Evolutionary conservation across 805 yeast species (phyloP), one percentile per base, ranked within the genome.

Genomic region (Schwanniomyces pseudopolymorphus): DNA sequence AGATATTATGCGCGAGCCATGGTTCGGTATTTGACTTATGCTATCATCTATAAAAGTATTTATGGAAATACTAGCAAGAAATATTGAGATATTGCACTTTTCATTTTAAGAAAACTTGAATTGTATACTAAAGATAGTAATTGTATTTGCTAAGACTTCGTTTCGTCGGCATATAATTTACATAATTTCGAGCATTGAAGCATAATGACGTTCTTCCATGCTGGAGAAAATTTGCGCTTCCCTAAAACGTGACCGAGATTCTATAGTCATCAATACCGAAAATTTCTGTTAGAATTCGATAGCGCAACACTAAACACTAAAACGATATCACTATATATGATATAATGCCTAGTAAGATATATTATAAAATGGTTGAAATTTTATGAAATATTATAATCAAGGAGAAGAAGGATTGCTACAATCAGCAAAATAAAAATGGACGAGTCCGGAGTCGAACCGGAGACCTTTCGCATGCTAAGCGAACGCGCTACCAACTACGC

Each of bases 401-500:
- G n/a, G n/a, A n/a, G n/a, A n/a, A n/a, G n/a, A n/a, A n/a, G n/a
- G n/a, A n/a, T n/a, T n/a, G n/a, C 19, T 5, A 14, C n/a, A n/a
- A n/a, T n/a, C n/a, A 33, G 16, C 20, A 33, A 33, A 33, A 28
- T 55, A 55, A 46, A 33, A 51, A 52, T 66, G 70, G 70, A 66
- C 70, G 70, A 64, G 69, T 61, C 67, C 61, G 68, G 70, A 65
- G 65, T 65, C 70, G 70, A 65, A 69, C 75, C 74, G 67, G 72
- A 68, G 75, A 70, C 75, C 74, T 70, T 70, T 69, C 74, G 67
- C 75, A 68, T 69, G 74, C 74, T 66, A 69, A 69, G 74, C 65
- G 74, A 68, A 69, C 74, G 74, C 74, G 74, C 74, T 69, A 69
- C 74, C 74, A 69, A 69, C 75, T 69, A 63, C 75, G 75, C 75